phyloP scores from a whole-genome alignment of 2,329 filamentous ascomycete genomes.

The Geosmithia flava region DNA sequence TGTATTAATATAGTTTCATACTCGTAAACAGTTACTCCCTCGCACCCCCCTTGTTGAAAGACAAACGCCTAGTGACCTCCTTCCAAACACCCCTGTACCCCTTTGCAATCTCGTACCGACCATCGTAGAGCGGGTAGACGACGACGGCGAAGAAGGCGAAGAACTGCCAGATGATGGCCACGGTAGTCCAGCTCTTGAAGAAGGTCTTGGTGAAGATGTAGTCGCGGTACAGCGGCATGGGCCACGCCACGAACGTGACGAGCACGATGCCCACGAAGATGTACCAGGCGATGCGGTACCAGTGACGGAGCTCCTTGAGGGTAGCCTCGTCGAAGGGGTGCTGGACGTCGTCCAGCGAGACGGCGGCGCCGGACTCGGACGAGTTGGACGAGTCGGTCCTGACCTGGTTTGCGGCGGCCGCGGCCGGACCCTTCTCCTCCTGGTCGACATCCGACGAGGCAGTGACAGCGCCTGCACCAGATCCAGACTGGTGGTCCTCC shows the following conservation, averaged over 20 bases:
- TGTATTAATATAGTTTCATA: no score
- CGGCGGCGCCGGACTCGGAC: not conserved
- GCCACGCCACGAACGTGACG: slow-evolving; percentile 3
- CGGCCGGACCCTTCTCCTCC: not conserved
- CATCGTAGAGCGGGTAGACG: slow-evolving; percentile 3
- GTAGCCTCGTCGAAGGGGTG: slow-evolving; percentile 1
- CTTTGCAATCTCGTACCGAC: slow-evolving; percentile 4
- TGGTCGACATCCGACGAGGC: not conserved
- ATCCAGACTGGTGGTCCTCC: not conserved
- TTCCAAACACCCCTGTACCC: not conserved
- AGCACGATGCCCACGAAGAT: slow-evolving; percentile 2
- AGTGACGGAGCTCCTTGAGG: not conserved
- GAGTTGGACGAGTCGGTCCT: not conserved
- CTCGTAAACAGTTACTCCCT: no score
- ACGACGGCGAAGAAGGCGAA: slow-evolving; percentile 4
- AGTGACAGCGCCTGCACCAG: no score
- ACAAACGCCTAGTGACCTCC: not conserved
- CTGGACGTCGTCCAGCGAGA: slow-evolving; percentile 1
- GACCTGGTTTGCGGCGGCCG: not conserved
- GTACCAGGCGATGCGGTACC: slow-evolving; percentile 2
- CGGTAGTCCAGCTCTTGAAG: slow-evolving; percentile 4
- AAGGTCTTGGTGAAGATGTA: slow-evolving; percentile 4
- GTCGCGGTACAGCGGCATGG: slow-evolving; percentile 3
- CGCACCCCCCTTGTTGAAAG: no score
- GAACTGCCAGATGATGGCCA: slow-evolving; percentile 4